These are phyloP conservation scores for Fusarium penzigii DNA, from an alignment of 2,329 filamentous ascomycete species.

Conservation along the genomic window DNA sequence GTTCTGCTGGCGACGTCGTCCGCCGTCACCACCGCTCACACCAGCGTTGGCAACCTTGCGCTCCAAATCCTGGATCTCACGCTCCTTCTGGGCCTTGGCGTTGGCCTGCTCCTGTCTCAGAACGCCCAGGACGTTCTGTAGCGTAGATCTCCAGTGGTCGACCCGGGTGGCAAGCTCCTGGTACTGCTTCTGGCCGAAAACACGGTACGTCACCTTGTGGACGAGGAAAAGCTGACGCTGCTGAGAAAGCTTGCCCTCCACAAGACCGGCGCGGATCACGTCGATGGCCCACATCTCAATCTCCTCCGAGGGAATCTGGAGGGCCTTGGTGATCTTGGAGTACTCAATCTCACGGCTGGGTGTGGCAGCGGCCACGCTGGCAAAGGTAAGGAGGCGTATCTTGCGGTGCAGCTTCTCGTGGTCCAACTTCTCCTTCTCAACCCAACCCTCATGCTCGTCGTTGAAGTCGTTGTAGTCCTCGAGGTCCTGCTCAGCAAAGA, in stretches of 20 bases:
- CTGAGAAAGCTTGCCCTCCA: slow-evolving; percentile 96
- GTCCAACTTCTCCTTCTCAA: slow-evolving; percentile 75
- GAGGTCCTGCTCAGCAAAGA: slow-evolving; percentile 91
- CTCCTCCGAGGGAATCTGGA: slow-evolving; percentile 79
- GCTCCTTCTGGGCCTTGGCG: slow-evolving; percentile 75
- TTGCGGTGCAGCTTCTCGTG: slow-evolving; percentile 80
- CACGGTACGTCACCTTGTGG: slow-evolving; percentile 93
- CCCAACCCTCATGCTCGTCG: slow-evolving; percentile 83
- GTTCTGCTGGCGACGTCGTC: slow-evolving; percentile 37
- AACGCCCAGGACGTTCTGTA: slow-evolving; percentile 76
- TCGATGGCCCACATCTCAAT: slow-evolving; percentile 99
- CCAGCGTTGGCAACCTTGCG: slow-evolving; percentile 57
- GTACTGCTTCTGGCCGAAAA: slow-evolving; percentile 98
- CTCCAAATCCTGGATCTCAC: slow-evolving; percentile 71
- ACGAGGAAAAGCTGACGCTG: slow-evolving; percentile 91
- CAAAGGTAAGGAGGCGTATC: slow-evolving; percentile 93
- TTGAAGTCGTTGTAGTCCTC: slow-evolving; percentile 97
- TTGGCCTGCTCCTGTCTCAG: slow-evolving; percentile 80
- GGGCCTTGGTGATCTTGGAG: slow-evolving; percentile 76
- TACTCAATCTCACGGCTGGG: slow-evolving; percentile 89
- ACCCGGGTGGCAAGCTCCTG: slow-evolving; percentile 87
- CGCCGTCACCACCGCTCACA: slow-evolving; percentile 35
- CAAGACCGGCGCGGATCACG: slow-evolving; percentile 90
- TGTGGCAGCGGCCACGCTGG: slow-evolving; percentile 81
- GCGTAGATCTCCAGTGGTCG: slow-evolving; percentile 85